Percentiles rank a stretch among this genome's conserved stretches.
Conservation (phyloP, 305 asterid genomes). For the Rubia tinctorum region DNA sequence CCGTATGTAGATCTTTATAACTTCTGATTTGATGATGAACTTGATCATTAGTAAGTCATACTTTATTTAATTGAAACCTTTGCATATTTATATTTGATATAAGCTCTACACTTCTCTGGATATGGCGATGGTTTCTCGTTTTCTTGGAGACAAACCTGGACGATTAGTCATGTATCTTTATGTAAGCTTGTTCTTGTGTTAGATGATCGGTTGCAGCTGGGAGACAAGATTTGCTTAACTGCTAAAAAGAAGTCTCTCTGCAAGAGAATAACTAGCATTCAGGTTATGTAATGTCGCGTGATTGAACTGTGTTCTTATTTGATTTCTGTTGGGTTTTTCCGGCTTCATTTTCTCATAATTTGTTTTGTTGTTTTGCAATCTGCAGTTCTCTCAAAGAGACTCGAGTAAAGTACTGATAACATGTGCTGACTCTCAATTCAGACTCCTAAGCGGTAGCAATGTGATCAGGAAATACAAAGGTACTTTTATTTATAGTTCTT, state of each 20-base stretch:
- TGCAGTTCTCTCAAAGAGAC: conserved; percentile 82
- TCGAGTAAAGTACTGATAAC: conserved; percentile 74
- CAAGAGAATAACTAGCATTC: conserved; percentile 86
- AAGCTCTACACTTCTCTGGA: background rate
- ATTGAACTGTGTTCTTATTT: background rate
- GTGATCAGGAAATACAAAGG: conserved; percentile 79
- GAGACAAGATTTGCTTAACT: conserved; percentile 51
- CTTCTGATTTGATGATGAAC: background rate
- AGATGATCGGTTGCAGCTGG: conserved; percentile 69
- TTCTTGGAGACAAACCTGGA: background rate
- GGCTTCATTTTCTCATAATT: background rate
- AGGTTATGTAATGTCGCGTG: conserved; percentile 43
- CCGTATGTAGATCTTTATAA: background rate
- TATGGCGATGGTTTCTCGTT: background rate
- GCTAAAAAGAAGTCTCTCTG: conserved; percentile 72
- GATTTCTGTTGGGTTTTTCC: background rate
- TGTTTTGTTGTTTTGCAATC: conserved; percentile 3
- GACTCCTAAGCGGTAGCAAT: conserved; percentile 53
- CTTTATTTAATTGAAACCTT: background rate
- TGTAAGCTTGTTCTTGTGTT: conserved; percentile 26
- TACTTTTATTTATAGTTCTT: conserved; percentile 16
- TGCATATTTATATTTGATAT: background rate
- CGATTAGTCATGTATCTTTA: conserved; percentile 9
- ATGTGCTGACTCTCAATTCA: conserved; percentile 78
- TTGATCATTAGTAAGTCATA: background rate